Percentiles rank a stretch among this genome's conserved stretches.
phyloP scores from a whole-genome alignment of 2,329 filamentous ascomycete genomes.

The Nothophaeocryptopus gaeumannii region DNA sequence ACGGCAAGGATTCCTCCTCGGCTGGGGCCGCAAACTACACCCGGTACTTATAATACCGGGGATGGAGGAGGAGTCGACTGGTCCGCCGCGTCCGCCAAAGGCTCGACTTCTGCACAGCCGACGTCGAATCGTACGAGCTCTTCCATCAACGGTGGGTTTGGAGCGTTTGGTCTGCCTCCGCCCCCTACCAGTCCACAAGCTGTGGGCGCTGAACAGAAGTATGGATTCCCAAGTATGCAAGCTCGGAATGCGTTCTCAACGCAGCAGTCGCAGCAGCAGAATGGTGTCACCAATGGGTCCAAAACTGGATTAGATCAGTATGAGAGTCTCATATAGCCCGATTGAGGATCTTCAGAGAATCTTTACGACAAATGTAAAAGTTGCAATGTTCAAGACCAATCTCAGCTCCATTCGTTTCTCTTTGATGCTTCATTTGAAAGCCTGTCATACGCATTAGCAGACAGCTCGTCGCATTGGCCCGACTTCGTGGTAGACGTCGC shows the following conservation, averaged over 20 bases:
- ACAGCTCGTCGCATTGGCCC: too few species aligned
- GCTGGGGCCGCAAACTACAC: too few species aligned
- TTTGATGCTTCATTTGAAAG: too few species aligned
- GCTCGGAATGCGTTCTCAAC: conserved; percentile 23
- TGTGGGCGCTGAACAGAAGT: conserved; percentile 34
- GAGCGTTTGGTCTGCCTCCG: conserved; percentile 27
- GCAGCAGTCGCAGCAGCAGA: conserved; percentile 34
- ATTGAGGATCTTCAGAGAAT: too few species aligned
- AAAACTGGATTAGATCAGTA: conserved; percentile 61
- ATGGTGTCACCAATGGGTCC: conserved; percentile 8
- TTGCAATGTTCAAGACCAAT: too few species aligned
- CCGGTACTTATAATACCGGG: too few species aligned
- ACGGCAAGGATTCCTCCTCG: background rate
- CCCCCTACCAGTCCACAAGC: conserved; percentile 36
- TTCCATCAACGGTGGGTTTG: conserved; percentile 8
- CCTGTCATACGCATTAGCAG: too few species aligned
- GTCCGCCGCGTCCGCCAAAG: conserved; percentile 3
- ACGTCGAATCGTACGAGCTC: background rate
- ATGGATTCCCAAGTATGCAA: conserved; percentile 36
- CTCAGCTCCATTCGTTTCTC: too few species aligned
- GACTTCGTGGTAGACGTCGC: too few species aligned
- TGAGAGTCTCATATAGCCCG: conserved; percentile 59
- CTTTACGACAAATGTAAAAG: too few species aligned
- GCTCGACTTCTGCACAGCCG: conserved; percentile 28
- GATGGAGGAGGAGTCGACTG: conserved; percentile 5